Evolutionary conservation across 2,329 filamentous ascomycete genomes (phyloP).

Genomic region (Talaromyces sp.): DNA sequence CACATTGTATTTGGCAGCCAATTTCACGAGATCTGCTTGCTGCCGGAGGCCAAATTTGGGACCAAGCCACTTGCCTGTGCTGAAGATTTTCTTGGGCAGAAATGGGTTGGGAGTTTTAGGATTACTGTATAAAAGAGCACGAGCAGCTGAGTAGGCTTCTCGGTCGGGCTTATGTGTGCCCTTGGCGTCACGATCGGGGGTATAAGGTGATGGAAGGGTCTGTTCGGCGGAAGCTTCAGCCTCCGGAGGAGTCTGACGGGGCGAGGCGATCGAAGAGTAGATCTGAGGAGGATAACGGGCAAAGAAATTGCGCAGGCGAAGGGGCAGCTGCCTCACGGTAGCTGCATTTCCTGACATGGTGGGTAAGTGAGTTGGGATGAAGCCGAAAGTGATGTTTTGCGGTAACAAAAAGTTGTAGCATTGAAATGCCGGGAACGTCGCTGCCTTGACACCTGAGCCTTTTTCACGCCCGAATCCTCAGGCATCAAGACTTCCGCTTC

Average conservation of each 20-base stretch:
- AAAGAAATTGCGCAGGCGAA: conserved; percentile 82
- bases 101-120: conserved; percentile 74
- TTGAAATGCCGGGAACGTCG: not conserved
- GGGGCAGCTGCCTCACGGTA: conserved; percentile 59
- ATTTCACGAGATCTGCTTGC: conserved; percentile 87
- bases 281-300: conserved; percentile 77
- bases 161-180: conserved; percentile 39
- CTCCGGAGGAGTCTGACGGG: conserved; percentile 27
- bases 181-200: conserved; percentile 47
- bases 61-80: conserved; percentile 80
- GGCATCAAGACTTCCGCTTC: conserved; percentile 8
- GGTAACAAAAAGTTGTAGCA: conserved; percentile 13
- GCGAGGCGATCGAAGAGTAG: conserved; percentile 45
- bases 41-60: conserved; percentile 80
- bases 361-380: conserved; percentile 8
- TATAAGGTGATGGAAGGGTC: conserved; percentile 42
- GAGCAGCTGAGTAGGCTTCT: conserved; percentile 33
- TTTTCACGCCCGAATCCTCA: too few relatives aligned
- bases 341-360: conserved; percentile 22
- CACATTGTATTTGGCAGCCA: conserved; percentile 77
- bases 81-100: conserved; percentile 73
- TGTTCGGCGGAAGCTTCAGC: conserved; percentile 22
- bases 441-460: conserved; percentile 8
- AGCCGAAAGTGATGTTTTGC: conserved; percentile 1
- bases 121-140: conserved; percentile 39